These are phyloP conservation scores for Microthyrium microscopicum DNA, from an alignment of 2,329 filamentous ascomycete genomes.

Conservation along the genomic window DNA sequence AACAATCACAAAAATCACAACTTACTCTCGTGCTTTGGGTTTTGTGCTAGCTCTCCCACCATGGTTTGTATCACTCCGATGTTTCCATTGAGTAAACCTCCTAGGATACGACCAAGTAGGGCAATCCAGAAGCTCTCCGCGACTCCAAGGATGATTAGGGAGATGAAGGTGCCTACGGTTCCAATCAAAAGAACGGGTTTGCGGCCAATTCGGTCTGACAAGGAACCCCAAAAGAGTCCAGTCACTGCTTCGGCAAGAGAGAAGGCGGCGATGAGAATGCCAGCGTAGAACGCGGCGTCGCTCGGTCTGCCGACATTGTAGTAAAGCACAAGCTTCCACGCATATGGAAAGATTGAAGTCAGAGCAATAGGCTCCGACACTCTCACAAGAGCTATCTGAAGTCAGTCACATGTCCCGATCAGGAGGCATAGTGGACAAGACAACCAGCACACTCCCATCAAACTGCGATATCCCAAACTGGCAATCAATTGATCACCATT, in stretches of 20 bases:
- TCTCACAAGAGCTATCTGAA: constrained; percentile 64
- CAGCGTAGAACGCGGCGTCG: constrained; percentile 68
- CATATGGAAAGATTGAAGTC: constrained; percentile 83
- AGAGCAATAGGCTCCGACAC: constrained; percentile 85
- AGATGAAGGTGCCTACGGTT: constrained; percentile 66
- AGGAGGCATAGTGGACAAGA: no score
- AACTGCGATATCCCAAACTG: no score
- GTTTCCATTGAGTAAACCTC: constrained; percentile 77
- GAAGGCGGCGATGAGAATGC: constrained; percentile 76
- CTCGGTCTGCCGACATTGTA: constrained; percentile 19
- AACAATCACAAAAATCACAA: constrained; percentile 12
- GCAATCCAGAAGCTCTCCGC: constrained; percentile 73
- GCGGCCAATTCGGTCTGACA: constrained; percentile 23
- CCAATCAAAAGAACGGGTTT: constrained; percentile 24
- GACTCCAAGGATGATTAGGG: constrained; percentile 69
- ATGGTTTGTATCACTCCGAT: constrained; percentile 85
- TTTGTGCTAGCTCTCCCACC: constrained; percentile 74
- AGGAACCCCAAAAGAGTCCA: constrained; percentile 44
- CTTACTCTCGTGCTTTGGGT: constrained; percentile 73
- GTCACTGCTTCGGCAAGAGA: constrained; percentile 72
- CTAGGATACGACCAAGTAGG: constrained; percentile 55
- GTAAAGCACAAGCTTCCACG: constrained; percentile 23
- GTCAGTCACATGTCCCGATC: background rate
- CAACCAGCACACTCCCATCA: no score
- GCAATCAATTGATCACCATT: no score